Evolutionary conservation across 345 rosid species (phyloP), one percentile per base, ranked within the genome.

Genomic region (Iberis pinnata): DNA sequence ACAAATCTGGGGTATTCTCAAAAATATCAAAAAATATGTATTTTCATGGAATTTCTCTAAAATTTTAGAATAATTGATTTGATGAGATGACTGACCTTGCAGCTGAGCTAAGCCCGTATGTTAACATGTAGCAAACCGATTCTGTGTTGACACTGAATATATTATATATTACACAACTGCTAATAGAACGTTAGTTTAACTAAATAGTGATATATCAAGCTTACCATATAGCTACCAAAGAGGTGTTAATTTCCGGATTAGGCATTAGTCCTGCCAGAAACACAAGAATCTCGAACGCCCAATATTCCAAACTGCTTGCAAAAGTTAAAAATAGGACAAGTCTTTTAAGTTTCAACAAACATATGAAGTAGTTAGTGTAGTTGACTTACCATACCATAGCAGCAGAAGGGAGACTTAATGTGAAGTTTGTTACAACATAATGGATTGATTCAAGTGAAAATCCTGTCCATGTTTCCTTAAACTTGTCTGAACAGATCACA

Each of bases 271-370:
- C 86, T 39, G 97, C 95, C 18, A 85, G 36, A 50, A 88, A 61
- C 58, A 88, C 95, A 45, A 88, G 76, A 49, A 81, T 51, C 81
- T 85, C 95, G 31, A 78, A 81, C 14, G 92, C 92, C 97, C 97
- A 79, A 18, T 65, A 76, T 65, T 81, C 95, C 75, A 89, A 69
- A 61, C 97, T 60, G 29, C n/a, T 42, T 45, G 4, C 16, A 52
- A 54, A 61, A 54, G 15, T 53, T 47, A 10, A n/a, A n/a, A n/a
- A n/a, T n/a, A n/a, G n/a, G n/a, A n/a, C n/a, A n/a, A n/a, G 9
- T 48, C 48, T 35, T 14, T 13, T 43, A 54, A 51, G 17, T 42
- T 47, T 59, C 50, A 22, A 40, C 50, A 15, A 38, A 26, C 8
- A 10, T 25, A 36, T 39, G 5, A 11, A 38, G 32, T 49, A 51